A percentile compares a stretch with the other conserved stretches of the same genome.
Conservation (phyloP, 129 eudicot species). For the Saussurea involucrata region DNA sequence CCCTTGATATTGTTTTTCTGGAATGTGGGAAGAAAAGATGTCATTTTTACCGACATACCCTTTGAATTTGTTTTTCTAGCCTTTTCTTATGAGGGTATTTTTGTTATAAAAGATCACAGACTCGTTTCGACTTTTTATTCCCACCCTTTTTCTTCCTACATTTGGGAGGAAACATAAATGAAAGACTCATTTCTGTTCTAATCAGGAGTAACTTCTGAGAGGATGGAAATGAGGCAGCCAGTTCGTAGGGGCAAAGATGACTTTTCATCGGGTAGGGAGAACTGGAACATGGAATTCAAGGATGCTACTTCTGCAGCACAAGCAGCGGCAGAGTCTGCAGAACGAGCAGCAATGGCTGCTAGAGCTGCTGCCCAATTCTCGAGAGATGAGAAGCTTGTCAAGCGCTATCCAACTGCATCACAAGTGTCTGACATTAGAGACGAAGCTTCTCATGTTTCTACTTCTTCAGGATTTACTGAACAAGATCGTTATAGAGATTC, state of each 20-base stretch:
- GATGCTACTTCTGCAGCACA: conserved; percentile 95
- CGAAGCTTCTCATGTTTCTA: conserved; percentile 12
- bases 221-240: conserved; percentile 25
- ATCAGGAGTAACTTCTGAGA: conserved; percentile 33
- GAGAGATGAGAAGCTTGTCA: conserved; percentile 32
- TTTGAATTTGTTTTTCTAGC: neutral
- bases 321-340: conserved; percentile 96
- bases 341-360: conserved; percentile 89
- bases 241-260: conserved; percentile 11
- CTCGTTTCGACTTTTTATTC: neutral
- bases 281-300: conserved; percentile 79
- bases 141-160: neutral
- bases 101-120: neutral
- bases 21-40: too few relatives aligned
- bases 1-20: neutral
- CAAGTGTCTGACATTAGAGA: conserved; percentile 27
- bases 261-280: conserved; percentile 20
- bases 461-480: conserved; percentile 8
- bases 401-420: conserved; percentile 36
- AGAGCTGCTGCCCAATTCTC: conserved; percentile 93
- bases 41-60: neutral
- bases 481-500: conserved; percentile 24
- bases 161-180: neutral
- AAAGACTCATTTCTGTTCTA: neutral
- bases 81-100: neutral